These are phyloP conservation scores for Nematocida minor DNA, from an alignment of 371 early-diverging fungal genomes.

Conservation along the genomic window DNA sequence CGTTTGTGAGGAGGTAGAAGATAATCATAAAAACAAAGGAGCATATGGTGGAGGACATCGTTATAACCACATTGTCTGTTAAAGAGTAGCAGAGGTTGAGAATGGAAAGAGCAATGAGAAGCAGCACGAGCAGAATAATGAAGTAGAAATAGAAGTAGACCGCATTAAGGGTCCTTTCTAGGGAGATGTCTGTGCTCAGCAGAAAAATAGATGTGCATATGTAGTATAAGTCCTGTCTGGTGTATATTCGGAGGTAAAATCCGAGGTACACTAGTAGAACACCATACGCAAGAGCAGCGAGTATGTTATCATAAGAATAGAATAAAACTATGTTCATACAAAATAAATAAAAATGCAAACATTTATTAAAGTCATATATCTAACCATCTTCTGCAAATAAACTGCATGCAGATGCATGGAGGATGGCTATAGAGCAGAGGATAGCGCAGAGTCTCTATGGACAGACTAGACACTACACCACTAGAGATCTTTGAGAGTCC, in stretches of 20 bases:
- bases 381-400: too few species aligned
- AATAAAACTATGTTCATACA: not conserved
- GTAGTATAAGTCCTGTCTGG: not conserved
- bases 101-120: not conserved
- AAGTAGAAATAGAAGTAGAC: slow-evolving; percentile 33
- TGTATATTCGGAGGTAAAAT: not conserved
- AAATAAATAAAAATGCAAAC: not conserved
- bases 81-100: slow-evolving; percentile 3
- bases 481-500: too few species aligned
- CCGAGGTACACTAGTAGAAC: not conserved
- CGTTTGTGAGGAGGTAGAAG: slow-evolving; percentile 8
- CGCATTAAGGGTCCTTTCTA: not conserved
- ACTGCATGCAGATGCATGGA: too few species aligned
- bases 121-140: not conserved
- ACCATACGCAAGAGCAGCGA: not conserved
- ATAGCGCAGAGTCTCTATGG: too few species aligned
- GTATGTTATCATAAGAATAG: not conserved
- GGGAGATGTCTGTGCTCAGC: not conserved
- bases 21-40: slow-evolving; percentile 33
- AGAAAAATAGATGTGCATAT: not conserved
- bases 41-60: slow-evolving; percentile 8
- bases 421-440: too few species aligned
- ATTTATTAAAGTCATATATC: too few species aligned
- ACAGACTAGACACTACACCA: too few species aligned
- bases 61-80: slow-evolving; percentile 37